Conservation (phyloP, 768 basidiomycete genomes). For the Tricholoma sp. region DNA sequence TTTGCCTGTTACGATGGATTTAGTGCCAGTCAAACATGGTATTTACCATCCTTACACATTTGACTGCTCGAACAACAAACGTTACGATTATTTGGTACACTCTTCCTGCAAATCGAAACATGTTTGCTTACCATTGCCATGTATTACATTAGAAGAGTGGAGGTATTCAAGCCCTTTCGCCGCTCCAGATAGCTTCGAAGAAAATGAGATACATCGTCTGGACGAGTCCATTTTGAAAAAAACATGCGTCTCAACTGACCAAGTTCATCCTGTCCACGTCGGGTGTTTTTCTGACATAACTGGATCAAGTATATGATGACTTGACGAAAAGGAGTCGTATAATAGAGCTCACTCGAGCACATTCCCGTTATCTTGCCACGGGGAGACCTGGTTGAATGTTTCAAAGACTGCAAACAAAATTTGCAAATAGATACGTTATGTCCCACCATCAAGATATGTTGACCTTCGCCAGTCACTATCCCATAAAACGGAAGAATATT, state of each 20-base stretch:
- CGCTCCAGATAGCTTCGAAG: slow-evolving; percentile 43
- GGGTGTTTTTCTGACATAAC: slow-evolving; percentile 34
- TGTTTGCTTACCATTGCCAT: slow-evolving; percentile 51
- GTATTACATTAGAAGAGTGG: slow-evolving; percentile 46
- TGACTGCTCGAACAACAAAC: background rate
- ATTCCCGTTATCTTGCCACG: slow-evolving; percentile 59
- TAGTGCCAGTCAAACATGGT: background rate
- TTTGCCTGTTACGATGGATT: slow-evolving; percentile 37
- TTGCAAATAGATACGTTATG: background rate
- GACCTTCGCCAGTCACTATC: slow-evolving; percentile 48
- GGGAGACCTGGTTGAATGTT: slow-evolving; percentile 40
- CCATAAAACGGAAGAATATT: slow-evolving; percentile 55
- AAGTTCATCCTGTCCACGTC: slow-evolving; percentile 36
- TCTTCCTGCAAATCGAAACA: background rate
- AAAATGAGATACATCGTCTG: background rate
- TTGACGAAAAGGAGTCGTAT: background rate
- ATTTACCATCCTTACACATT: slow-evolving; percentile 5
- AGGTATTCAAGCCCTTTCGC: slow-evolving; percentile 55
- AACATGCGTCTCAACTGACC: slow-evolving; percentile 23
- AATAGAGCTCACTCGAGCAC: slow-evolving; percentile 38
- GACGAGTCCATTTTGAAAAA: background rate
- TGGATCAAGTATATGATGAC: slow-evolving; percentile 12
- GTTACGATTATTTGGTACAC: background rate
- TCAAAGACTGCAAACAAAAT: background rate
- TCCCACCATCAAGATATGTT: slow-evolving; percentile 43